Conservation (phyloP, 2,329 filamentous ascomycete genomes). For the Calonectria honghensis region DNA sequence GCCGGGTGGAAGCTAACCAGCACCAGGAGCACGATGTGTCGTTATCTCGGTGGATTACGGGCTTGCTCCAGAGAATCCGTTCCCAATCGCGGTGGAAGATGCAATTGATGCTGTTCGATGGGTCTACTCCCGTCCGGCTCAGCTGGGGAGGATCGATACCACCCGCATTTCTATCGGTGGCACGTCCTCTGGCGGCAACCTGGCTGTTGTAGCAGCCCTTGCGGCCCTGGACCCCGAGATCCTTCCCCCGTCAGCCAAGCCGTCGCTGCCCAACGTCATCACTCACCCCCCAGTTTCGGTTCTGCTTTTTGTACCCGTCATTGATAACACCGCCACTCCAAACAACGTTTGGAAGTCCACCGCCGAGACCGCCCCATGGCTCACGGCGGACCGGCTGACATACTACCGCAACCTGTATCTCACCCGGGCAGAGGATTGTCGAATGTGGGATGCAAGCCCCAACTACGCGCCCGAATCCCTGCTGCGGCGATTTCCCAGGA, state of each 20-base stretch:
- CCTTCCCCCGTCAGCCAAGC: slow-evolving; percentile 45
- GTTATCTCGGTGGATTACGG: slow-evolving; percentile 60
- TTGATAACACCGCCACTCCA: slow-evolving; percentile 59
- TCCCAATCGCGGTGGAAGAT: slow-evolving; percentile 60
- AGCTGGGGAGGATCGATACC: slow-evolving; percentile 52
- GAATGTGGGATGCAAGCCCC: slow-evolving; percentile 58
- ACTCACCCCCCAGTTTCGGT: slow-evolving; percentile 40
- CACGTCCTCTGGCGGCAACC: slow-evolving; percentile 56
- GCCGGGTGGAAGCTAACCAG: slow-evolving; percentile 27
- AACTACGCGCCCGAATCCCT: slow-evolving; percentile 53
- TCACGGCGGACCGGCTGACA: slow-evolving; percentile 58
- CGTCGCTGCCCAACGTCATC: slow-evolving; percentile 40
- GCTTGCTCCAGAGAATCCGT: slow-evolving; percentile 60
- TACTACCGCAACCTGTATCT: slow-evolving; percentile 62
- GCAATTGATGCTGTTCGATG: slow-evolving; percentile 58
- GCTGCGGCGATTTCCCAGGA: slow-evolving; percentile 54
- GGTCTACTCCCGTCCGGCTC: slow-evolving; percentile 48
- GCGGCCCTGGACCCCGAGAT: slow-evolving; percentile 44
- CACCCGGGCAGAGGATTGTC: slow-evolving; percentile 48
- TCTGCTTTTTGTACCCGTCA: slow-evolving; percentile 57
- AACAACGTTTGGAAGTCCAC: slow-evolving; percentile 51
- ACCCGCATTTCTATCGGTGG: slow-evolving; percentile 57
- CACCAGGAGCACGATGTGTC: slow-evolving; percentile 50
- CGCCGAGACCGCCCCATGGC: slow-evolving; percentile 57
- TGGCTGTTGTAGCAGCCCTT: slow-evolving; percentile 51